Evolutionary conservation across 176 grass and related monocot species (phyloP), one percentile per base, ranked within the genome.

Genomic region (Zea luxurians): DNA sequence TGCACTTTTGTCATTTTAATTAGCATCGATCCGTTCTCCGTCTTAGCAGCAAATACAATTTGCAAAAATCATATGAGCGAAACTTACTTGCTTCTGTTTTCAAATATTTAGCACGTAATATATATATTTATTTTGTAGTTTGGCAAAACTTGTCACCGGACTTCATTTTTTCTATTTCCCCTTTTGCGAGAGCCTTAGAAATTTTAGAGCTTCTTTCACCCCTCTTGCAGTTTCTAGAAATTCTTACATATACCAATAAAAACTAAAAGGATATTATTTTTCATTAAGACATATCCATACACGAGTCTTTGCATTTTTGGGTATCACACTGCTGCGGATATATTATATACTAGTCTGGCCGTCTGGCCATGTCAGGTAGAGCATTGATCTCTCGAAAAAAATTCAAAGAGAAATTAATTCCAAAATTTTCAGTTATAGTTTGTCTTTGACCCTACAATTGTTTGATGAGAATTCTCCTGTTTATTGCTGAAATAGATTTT

Each of bases 1-100:
- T 66, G 15, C 71, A 71, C 27, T 71, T 70, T 76, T 57, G 9
- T 65, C 57, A 84, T 64, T 57, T 45, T 70, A 75, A 48, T 42
- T 37, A 78, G 10, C 43, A 52, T 18, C 75, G 4, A 65, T 13
- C 10, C 34, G 6, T 13, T 53, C 1, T n/a, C 8, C 4, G 7
- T 17, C 2, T 1, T 2, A 37, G 34, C n/a, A 62, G 27, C 27
- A 27, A 48, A 70, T 60, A 2, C 2, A 47, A 9, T 40, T 16
- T 8, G 0, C 8, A 37, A 1, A 58, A 70, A 21, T 0, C 20
- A 27, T 27, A 27, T 27, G 27, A 27, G 27, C 27, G 5, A 41
- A 40, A 5, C 4, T 0, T 15, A 9, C 4, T 36, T 53, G 15
- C 15, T 2, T 16, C 13, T 2, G 15, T 17, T 17, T 53, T 7